Base-by-base conservation (phyloP, 179 eudicot genomes). In the Pouteria campechiana region DNA sequence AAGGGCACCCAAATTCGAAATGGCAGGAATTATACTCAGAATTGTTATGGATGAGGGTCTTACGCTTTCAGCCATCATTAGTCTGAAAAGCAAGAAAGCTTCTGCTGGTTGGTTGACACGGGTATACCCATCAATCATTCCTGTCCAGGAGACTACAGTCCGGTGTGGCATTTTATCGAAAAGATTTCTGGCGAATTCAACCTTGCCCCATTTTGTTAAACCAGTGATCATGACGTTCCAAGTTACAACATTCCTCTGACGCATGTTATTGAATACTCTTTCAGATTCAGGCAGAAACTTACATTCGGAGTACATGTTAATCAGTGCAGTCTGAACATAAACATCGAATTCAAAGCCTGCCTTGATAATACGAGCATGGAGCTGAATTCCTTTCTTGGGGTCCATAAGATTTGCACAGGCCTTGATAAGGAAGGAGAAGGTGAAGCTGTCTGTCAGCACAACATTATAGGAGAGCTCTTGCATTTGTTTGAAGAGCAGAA, bases 161-260 rank as follows among this genome's bases (percentile, higher is more conserved):
- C 61, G 64, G 17, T 17, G 39, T 0, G 82, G 78, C 82, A 80
- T 80, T 38, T 36, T 47, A 32, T 64, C 64, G 61, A 83, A 83
- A 31, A 80, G 43, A 29, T 36, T 32, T 30, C 52, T 50, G 16
- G 83, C 90, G 4, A 41, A 35, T 8, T 50, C 53, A 8, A 81
- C 27, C 25, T 69, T 45, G 4, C 78, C 81, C 74, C 66, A 56
- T 29, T 54, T 73, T 13, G 63, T 51, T 9, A 74, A 65, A 14
- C 81, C 84, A 43, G 79, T 79, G 10, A 73, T 32, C 65, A 79
- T 27, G 14, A 68, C 85, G 67, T 83, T 83, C 89, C 85, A 79
- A 17, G 79, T 58, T 11, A 79, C 85, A 16, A 33, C 52, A 65
- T 74, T 79, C 44, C 75, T 68, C 14, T 67, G 59, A 51, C 81